Conservation (phyloP, 805 yeast species). For the Candida alai region DNA sequence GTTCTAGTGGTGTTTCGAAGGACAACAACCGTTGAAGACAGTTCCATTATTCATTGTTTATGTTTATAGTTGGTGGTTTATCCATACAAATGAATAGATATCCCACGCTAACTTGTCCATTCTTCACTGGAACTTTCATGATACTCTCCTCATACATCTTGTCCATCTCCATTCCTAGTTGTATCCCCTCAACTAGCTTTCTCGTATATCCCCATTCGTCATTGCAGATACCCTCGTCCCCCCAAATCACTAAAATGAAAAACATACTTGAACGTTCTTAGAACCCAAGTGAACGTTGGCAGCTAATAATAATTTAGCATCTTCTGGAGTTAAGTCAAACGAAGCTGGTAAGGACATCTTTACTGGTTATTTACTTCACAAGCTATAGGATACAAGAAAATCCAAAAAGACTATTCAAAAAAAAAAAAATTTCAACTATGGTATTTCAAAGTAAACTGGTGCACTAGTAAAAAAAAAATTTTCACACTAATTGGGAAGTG, state of each 20-base stretch:
- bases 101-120: no score
- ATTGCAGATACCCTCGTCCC: no score
- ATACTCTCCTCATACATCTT: no score
- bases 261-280: conserved; percentile 97
- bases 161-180: no score
- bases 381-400: conserved; percentile 3
- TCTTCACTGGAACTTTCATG: no score
- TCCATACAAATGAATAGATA: no score
- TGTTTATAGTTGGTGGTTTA: no score
- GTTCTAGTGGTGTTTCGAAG: no score
- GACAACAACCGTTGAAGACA: no score
- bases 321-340: conserved; percentile 93
- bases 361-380: conserved; percentile 9
- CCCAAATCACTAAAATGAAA: conserved; percentile 1
- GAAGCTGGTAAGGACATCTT: conserved; percentile 82
- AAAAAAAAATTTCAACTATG: conserved; percentile 11
- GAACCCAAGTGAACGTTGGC: conserved; percentile 99
- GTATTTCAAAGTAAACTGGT: neutral
- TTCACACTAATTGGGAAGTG: neutral
- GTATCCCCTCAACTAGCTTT: no score
- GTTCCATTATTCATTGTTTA: no score
- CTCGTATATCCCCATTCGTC: no score
- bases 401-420: conserved; percentile 2
- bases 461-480: conserved; percentile 2
- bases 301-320: conserved; percentile 98